These are phyloP conservation scores for Penicillium griseofulvum DNA, from an alignment of 2,329 filamentous ascomycete genomes.

Conservation along the genomic window DNA sequence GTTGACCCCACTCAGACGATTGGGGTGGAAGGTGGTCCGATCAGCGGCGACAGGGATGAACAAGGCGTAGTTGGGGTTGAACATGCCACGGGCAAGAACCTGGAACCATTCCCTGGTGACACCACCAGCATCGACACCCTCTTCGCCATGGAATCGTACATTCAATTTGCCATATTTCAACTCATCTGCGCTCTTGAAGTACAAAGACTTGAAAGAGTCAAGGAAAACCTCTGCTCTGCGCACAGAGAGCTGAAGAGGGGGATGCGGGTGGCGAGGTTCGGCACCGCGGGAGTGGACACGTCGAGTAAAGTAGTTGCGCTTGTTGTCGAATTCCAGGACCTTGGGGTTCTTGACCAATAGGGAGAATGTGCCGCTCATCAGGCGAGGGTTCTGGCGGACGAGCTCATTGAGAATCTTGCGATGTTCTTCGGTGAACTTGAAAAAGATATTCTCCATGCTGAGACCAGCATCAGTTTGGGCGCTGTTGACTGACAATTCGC, in stretches of 20 bases:
- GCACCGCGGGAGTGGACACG: constrained; percentile 76
- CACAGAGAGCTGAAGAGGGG: constrained; percentile 80
- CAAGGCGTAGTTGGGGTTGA: constrained; percentile 94
- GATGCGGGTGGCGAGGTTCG: constrained; percentile 68
- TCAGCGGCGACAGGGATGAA: constrained; percentile 97
- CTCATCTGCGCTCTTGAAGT: constrained; percentile 93
- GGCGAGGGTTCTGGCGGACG: constrained; percentile 91
- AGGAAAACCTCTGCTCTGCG: constrained; percentile 95
- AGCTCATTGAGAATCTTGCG: constrained; percentile 97
- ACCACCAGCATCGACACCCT: constrained; percentile 95
- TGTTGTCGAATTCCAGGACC: constrained; percentile 98
- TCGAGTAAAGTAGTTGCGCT: constrained; percentile 97
- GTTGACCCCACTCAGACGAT: constrained; percentile 89
- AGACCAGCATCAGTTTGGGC: constrained; percentile 70
- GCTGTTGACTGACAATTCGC: constrained; percentile 71
- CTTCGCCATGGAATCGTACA: constrained; percentile 94
- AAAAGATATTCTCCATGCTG: constrained; percentile 83
- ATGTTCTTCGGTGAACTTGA: constrained; percentile 95
- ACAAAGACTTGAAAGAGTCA: constrained; percentile 96
- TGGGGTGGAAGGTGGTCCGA: constrained; percentile 97
- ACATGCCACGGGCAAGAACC: constrained; percentile 95
- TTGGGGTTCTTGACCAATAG: constrained; percentile 97
- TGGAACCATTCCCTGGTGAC: constrained; percentile 99
- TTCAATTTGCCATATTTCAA: constrained; percentile 99
- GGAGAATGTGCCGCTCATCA: constrained; percentile 98